Evolutionary conservation across 345 rosid genomes (phyloP).

Genomic region (Bruguiera sexangula): DNA sequence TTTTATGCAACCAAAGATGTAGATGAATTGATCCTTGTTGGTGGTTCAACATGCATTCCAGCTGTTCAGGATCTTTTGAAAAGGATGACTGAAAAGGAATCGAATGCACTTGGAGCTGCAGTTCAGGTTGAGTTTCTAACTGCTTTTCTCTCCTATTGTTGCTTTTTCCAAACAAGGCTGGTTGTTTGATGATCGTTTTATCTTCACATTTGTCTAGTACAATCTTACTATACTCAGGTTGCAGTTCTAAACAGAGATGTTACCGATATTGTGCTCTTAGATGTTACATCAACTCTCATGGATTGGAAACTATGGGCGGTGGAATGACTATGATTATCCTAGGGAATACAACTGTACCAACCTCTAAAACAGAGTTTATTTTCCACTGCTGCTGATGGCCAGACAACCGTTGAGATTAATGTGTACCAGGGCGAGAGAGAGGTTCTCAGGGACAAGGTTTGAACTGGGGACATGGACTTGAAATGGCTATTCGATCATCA

Average conservation of each 20-base stretch:
- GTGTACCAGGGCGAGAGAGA: constrained; percentile 94
- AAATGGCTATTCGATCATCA: too few species aligned
- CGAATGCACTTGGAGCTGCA: constrained; percentile 94
- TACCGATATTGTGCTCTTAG: constrained; percentile 86
- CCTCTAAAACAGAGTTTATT: constrained; percentile 96
- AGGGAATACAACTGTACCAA: constrained; percentile 84
- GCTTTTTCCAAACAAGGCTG: neutral
- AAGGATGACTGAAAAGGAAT: constrained; percentile 86
- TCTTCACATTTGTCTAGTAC: neutral
- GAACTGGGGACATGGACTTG: too few species aligned
- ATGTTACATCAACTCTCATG: constrained; percentile 78
- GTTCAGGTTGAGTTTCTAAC: constrained; percentile 56
- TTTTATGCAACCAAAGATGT: constrained; percentile 58
- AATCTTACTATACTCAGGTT: constrained; percentile 33
- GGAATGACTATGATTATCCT: constrained; percentile 96
- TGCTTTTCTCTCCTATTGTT: neutral
- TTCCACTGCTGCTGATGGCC: constrained; percentile 97
- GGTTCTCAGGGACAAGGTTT: constrained; percentile 67
- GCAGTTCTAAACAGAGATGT: constrained; percentile 92
- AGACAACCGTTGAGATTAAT: constrained; percentile 93
- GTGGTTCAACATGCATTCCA: constrained; percentile 95
- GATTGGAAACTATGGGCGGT: constrained; percentile 92
- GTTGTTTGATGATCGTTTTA: neutral
- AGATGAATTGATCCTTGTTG: constrained; percentile 94
- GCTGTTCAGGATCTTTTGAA: constrained; percentile 89